Evolutionary conservation across 192 early-diverging fungal genomes (phyloP).

Genomic region (Entomortierella parvispora): DNA sequence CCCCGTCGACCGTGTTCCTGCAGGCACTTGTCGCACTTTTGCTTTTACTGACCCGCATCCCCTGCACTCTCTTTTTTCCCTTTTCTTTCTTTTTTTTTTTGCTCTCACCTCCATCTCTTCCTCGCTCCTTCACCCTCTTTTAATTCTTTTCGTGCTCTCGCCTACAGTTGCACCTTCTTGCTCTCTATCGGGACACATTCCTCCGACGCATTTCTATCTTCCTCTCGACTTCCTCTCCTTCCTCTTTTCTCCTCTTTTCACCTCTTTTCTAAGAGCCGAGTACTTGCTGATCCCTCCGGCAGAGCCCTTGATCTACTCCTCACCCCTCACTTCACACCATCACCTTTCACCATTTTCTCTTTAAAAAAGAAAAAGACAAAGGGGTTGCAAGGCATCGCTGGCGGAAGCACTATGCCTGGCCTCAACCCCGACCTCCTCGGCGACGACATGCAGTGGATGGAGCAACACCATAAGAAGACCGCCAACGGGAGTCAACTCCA

Average conservation of each 20-base stretch:
- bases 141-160: not conserved
- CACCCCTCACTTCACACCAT: too few relatives aligned
- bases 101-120: not conserved
- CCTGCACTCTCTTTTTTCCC: not conserved
- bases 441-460: slow-evolving; percentile 22
- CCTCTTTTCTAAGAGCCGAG: not conserved
- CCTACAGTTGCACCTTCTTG: too few relatives aligned
- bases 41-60: slow-evolving; percentile 3
- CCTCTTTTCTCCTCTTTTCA: slow-evolving; percentile 4
- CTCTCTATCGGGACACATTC: not conserved
- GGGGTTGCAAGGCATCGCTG: slow-evolving; percentile 14
- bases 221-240: not conserved
- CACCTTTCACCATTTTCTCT: slow-evolving; percentile 20
- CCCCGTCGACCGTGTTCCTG: too few relatives aligned
- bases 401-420: not conserved
- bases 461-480: slow-evolving; percentile 44
- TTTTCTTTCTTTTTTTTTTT: not conserved
- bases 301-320: too few relatives aligned
- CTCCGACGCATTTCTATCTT: not conserved
- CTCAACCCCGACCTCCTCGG: not conserved
- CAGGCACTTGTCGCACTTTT: too few relatives aligned
- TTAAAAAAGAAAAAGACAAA: slow-evolving; percentile 36
- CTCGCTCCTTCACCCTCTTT: not conserved
- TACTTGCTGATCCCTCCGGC: too few relatives aligned
- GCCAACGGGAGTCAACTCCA: slow-evolving; percentile 5